Percentiles rank a stretch among this genome's conserved stretches.
Evolutionary conservation across 148 eudicot species (phyloP).

Genomic region (Rhododendron henanense): DNA sequence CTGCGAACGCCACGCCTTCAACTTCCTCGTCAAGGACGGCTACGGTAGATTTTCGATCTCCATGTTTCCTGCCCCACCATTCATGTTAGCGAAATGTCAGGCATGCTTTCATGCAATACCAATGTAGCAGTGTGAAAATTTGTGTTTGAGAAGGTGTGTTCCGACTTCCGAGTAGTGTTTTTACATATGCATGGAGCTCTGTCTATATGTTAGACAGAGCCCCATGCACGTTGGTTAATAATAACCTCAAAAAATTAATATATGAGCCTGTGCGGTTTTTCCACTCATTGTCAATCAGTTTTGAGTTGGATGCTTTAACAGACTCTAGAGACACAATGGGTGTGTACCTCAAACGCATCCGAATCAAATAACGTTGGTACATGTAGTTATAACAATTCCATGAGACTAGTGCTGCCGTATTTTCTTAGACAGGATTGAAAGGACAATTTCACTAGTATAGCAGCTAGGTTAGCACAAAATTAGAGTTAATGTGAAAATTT

Average conservation of each 20-base stretch:
- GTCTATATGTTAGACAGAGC: too few relatives aligned
- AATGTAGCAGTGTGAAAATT: not conserved
- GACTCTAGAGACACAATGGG: not conserved
- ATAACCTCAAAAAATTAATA: too few relatives aligned
- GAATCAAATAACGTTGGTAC: too few relatives aligned
- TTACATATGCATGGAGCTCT: not conserved
- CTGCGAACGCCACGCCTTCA: constrained; percentile 41
- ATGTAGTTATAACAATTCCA: not conserved
- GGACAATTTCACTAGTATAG: not conserved
- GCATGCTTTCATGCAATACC: not conserved
- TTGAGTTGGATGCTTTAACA: not conserved
- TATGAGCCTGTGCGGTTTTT: not conserved
- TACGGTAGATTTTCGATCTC: constrained; percentile 24
- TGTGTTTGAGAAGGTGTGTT: not conserved
- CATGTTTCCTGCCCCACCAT: not conserved
- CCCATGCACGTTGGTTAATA: too few relatives aligned
- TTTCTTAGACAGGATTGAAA: too few relatives aligned
- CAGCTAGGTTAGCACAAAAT: not conserved
- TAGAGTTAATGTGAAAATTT: not conserved
- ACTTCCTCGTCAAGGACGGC: constrained; percentile 42
- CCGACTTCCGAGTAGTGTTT: not conserved
- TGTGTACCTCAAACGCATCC: not conserved
- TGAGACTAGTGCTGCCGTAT: too few relatives aligned
- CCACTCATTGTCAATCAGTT: too few relatives aligned
- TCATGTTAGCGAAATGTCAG: not conserved